These are phyloP conservation scores for Leishmania martiniquensis DNA, from an alignment of 208 protist species.

Conservation along the genomic window DNA sequence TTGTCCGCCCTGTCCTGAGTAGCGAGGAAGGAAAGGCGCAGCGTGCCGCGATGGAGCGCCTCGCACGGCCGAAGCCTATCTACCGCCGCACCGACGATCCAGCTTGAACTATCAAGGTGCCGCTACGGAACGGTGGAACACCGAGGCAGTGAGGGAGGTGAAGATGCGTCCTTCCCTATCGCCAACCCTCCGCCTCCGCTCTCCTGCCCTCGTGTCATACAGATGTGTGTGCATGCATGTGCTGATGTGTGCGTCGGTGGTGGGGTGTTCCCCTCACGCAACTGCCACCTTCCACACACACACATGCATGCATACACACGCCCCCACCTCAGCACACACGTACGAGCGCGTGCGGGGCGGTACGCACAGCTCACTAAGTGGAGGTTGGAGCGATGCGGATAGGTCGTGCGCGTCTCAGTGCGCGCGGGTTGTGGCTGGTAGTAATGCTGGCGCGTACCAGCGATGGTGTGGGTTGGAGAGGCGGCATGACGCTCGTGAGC, in stretches of 20 bases:
- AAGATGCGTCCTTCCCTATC: not conserved
- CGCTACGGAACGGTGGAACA: not conserved
- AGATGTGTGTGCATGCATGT: not conserved
- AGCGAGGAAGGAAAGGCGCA: constrained; percentile 55
- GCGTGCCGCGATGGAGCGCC: constrained; percentile 44
- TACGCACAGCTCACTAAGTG: not conserved
- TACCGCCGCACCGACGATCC: constrained; percentile 38
- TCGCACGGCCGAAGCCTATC: constrained; percentile 54
- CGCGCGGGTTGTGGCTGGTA: not conserved
- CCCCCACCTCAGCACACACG: too few relatives aligned
- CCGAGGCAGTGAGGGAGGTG: not conserved
- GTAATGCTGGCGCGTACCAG: not conserved
- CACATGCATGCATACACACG: not conserved
- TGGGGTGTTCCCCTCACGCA: not conserved
- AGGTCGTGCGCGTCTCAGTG: not conserved
- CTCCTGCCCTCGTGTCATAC: not conserved
- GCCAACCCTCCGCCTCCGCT: not conserved
- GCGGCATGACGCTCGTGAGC: not conserved
- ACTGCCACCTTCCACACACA: not conserved
- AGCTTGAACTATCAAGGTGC: not conserved
- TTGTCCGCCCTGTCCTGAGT: constrained; percentile 57
- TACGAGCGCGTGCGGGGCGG: not conserved
- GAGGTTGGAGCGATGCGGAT: not conserved
- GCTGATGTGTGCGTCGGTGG: too few relatives aligned
- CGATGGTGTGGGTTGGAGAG: not conserved